These are phyloP conservation scores for Raffaelea albimanens DNA, from an alignment of 2,329 filamentous ascomycete species.

Conservation along the genomic window DNA sequence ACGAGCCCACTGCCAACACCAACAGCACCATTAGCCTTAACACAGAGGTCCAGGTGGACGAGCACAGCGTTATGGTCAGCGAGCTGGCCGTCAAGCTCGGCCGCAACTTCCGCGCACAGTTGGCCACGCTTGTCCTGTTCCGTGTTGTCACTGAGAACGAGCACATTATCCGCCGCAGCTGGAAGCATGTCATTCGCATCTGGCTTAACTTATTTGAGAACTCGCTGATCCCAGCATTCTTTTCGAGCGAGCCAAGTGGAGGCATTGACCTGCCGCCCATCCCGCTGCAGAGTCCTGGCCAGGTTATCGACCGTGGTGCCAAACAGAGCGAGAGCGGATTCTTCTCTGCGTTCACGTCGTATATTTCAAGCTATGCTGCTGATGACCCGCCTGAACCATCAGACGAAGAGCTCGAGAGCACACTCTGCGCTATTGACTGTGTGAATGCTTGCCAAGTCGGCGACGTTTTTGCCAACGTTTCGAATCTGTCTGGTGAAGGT, in stretches of 20 bases:
- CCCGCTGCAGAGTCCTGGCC: conserved; percentile 80
- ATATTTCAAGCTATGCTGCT: conserved; percentile 96
- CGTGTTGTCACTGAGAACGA: conserved; percentile 83
- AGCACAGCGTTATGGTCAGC: conserved; percentile 95
- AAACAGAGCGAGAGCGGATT: conserved; percentile 73
- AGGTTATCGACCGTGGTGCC: conserved; percentile 80
- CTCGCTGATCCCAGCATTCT: conserved; percentile 78
- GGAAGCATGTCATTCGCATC: conserved; percentile 80
- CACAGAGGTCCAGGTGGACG: conserved; percentile 86
- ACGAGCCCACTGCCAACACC: conserved; percentile 60
- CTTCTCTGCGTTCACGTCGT: conserved; percentile 90
- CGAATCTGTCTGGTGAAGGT: conserved; percentile 33
- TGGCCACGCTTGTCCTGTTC: conserved; percentile 93
- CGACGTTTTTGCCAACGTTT: conserved; percentile 73
- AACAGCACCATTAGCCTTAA: too few relatives aligned
- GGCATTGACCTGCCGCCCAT: conserved; percentile 68
- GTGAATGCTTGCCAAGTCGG: conserved; percentile 82
- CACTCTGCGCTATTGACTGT: conserved; percentile 87
- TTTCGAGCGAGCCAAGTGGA: conserved; percentile 46
- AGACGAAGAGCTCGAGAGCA: conserved; percentile 93
- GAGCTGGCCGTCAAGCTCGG: conserved; percentile 95
- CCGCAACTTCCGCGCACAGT: conserved; percentile 82
- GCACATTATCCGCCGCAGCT: conserved; percentile 62
- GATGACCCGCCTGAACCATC: conserved; percentile 97
- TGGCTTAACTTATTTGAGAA: conserved; percentile 96